phyloP scores from a whole-genome alignment of 192 early-diverging fungal species.

The Rhizophagus clarus region DNA sequence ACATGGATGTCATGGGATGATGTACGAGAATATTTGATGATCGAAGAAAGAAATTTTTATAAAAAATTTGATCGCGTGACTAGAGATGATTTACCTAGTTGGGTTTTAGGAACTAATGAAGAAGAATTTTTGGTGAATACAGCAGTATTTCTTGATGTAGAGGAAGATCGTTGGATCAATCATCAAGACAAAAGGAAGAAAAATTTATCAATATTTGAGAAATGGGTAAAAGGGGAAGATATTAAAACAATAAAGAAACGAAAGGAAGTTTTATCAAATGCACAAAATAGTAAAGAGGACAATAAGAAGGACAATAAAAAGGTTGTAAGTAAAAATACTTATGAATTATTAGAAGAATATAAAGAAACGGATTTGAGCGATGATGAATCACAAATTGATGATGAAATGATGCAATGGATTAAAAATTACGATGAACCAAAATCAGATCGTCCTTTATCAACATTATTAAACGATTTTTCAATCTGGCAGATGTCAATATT shows the following conservation, averaged over 20 bases:
- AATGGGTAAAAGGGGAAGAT: background rate
- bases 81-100: background rate
- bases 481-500: constrained; percentile 53
- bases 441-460: background rate
- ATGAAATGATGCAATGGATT: background rate
- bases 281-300: no score
- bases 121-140: background rate
- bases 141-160: background rate
- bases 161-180: background rate
- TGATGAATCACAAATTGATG: background rate
- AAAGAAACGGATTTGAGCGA: no score
- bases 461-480: constrained; percentile 14
- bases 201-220: background rate
- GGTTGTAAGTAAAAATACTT: no score
- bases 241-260: background rate
- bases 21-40: constrained; percentile 6
- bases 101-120: background rate
- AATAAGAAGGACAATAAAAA: no score
- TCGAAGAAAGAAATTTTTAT: constrained; percentile 5
- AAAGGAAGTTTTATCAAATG: background rate
- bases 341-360: no score
- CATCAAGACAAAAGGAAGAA: background rate
- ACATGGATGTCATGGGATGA: constrained; percentile 28
- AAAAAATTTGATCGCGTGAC: background rate
- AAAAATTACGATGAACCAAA: background rate